These are phyloP conservation scores for Pseudogymnoascus pannorum DNA, from an alignment of 2,329 filamentous ascomycete species.

Conservation along the genomic window DNA sequence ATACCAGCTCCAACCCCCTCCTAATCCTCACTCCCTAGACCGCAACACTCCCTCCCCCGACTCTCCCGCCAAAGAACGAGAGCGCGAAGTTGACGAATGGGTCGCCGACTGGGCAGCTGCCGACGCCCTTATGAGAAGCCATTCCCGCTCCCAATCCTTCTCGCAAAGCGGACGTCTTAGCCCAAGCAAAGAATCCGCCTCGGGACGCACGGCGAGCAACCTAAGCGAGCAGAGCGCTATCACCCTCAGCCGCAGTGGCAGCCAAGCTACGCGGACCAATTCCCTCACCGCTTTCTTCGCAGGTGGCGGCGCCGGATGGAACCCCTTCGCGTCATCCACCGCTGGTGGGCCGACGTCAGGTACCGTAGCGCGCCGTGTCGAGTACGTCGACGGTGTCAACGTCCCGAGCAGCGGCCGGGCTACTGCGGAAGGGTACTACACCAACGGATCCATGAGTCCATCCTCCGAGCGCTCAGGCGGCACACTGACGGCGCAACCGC, in stretches of 20 bases:
- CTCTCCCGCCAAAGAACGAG: conserved; percentile 21
- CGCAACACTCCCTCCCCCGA: conserved; percentile 15
- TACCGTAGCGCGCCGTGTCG: not conserved
- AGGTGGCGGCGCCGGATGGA: conserved; percentile 12
- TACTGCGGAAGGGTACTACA: not conserved
- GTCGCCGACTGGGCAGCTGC: conserved; percentile 31
- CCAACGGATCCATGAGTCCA: not conserved
- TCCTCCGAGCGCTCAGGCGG: not conserved
- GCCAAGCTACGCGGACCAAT: conserved; percentile 1
- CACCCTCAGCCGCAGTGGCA: conserved; percentile 18
- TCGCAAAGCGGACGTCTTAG: conserved; percentile 22
- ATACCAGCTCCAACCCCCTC: conserved; percentile 19
- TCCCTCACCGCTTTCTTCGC: conserved; percentile 10
- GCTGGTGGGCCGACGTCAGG: not conserved
- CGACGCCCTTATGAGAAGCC: conserved; percentile 25
- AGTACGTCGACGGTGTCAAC: not conserved
- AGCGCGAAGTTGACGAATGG: conserved; percentile 30
- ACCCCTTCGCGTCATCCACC: conserved; percentile 10
- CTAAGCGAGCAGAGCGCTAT: conserved; percentile 27
- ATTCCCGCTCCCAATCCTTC: conserved; percentile 22
- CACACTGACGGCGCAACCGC: conserved; percentile 10
- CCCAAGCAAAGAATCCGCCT: conserved; percentile 23
- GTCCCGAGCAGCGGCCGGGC: not conserved
- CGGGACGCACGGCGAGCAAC: conserved; percentile 28
- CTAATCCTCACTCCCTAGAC: conserved; percentile 18